Base-by-base conservation (phyloP, 345 rosid species). In the Euclidium syriacum region DNA sequence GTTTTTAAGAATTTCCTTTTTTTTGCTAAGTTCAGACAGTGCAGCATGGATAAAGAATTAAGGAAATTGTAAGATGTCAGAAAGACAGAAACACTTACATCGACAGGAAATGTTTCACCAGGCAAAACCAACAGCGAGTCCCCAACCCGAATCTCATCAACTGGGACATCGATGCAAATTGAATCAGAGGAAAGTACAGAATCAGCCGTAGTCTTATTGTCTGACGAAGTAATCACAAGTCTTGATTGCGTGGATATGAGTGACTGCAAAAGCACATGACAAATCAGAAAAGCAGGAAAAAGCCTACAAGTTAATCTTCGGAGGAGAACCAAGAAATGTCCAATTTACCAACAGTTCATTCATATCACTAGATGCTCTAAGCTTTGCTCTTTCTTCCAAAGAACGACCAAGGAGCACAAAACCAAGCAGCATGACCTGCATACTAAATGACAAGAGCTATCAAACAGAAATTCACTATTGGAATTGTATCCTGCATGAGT, bases 361-460 rank as follows among this genome's bases (percentile, higher is more conserved):
- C 96, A 92, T 89, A 75, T 89, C 85, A 42, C 91, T 85, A 23
- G 98, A 89, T 73, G 95, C 95, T 20, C 60, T 81, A 33, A 92
- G 69, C 81, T 90, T 92, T 12, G 94, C 96, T 64, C 74, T 82
- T 76, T 89, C 96, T 79, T 92, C 96, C 58, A 89, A 77, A 51
- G 96, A 89, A 71, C 94, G 98, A 59, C 98, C 98, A 32, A 92
- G 84, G 34, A 89, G 94, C 61, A 92, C 95, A 56, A 89, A 89
- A 33, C 98, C 96, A 77, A 89, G 98, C 82, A 92, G 95, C 98
- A 92, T 89, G 77, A 92, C 95, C 95, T 92, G 94, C 88, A 82
- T 77, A 30, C 89, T 87, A 86, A 81, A 79, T 84, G 39, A 73
- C 55, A 74, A 56, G 79, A 67, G 75, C 63, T 58, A 71, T 71